Conservation (phyloP, 2,329 filamentous ascomycete species). For the Colletotrichum spaethianum region DNA sequence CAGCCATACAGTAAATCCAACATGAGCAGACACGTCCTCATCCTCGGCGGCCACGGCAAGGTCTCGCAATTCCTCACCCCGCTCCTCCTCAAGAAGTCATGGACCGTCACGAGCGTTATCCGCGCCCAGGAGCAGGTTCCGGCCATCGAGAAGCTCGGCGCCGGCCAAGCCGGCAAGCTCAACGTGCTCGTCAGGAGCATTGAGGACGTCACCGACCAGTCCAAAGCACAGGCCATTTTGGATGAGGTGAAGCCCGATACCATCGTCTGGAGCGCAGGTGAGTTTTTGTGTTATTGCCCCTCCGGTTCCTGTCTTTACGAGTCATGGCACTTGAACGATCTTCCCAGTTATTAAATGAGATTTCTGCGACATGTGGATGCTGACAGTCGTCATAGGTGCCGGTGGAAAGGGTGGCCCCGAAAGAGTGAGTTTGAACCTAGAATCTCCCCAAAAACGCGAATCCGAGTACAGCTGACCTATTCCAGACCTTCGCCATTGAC, state of each 20-base stretch:
- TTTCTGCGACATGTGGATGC: background rate
- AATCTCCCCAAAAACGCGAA: background rate
- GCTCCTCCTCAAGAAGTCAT: conserved; percentile 79
- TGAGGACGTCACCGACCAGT: conserved; percentile 76
- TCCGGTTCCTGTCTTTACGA: background rate
- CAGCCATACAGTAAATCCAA: background rate
- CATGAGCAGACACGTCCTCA: conserved; percentile 69
- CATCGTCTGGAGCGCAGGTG: conserved; percentile 78
- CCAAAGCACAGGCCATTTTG: conserved; percentile 74
- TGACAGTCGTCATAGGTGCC: conserved; percentile 58
- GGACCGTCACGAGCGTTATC: conserved; percentile 85
- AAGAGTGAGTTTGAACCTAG: conserved; percentile 50
- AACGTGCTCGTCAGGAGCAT: conserved; percentile 79
- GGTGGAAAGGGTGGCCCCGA: conserved; percentile 72
- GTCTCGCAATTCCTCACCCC: conserved; percentile 82
- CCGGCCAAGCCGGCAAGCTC: conserved; percentile 73
- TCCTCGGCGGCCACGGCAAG: conserved; percentile 88
- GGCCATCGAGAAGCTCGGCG: conserved; percentile 73
- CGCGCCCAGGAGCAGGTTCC: conserved; percentile 78
- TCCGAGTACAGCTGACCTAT: conserved; percentile 31
- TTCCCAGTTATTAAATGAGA: background rate
- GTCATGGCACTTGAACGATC: conserved; percentile 6
- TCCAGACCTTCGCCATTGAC: conserved; percentile 70
- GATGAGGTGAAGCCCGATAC: conserved; percentile 74
- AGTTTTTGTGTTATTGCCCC: conserved; percentile 38